Conservation (phyloP, 164 flowering plant genomes). For the Euptelea pleiosperma region DNA sequence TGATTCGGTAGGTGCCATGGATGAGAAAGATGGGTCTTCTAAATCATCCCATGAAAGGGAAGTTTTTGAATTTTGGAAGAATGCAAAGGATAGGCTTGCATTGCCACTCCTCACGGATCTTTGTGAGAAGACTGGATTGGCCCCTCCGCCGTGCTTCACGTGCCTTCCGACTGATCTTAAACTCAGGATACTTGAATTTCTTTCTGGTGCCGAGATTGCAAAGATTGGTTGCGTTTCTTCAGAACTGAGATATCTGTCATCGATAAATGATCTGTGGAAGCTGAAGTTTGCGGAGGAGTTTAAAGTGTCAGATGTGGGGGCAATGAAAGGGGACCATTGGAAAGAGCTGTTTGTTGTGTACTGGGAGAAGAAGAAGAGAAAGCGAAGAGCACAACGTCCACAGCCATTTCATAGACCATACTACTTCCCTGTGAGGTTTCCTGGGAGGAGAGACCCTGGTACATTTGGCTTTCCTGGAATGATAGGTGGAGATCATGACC, state of each 20-base stretch:
- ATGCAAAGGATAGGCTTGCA: constrained; percentile 68
- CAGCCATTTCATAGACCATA: too few species aligned
- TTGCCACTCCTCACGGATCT: constrained; percentile 72
- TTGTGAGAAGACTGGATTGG: constrained; percentile 53
- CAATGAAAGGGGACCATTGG: constrained; percentile 26
- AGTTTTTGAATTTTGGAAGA: constrained; percentile 74
- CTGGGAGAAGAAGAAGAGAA: constrained; percentile 32
- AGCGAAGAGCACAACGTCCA: constrained; percentile 2
- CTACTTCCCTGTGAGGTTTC: too few species aligned
- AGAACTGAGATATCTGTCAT: constrained; percentile 53
- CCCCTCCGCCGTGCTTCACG: constrained; percentile 60
- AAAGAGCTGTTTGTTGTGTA: constrained; percentile 31
- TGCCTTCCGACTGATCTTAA: constrained; percentile 73
- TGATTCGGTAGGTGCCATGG: constrained; percentile 7
- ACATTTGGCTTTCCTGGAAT: constrained; percentile 20
- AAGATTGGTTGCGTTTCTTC: constrained; percentile 47
- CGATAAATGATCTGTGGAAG: constrained; percentile 62
- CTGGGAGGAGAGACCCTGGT: constrained; percentile 5
- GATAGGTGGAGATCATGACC: constrained; percentile 42
- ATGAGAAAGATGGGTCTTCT: constrained; percentile 9
- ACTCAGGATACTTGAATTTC: constrained; percentile 50
- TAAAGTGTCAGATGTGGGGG: constrained; percentile 9
- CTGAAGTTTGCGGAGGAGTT: constrained; percentile 54
- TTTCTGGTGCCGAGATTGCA: constrained; percentile 54
- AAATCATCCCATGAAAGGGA: constrained; percentile 26